Evolutionary conservation across 177 flowering plant species (phyloP).

Genomic region (Telopea speciosissima): DNA sequence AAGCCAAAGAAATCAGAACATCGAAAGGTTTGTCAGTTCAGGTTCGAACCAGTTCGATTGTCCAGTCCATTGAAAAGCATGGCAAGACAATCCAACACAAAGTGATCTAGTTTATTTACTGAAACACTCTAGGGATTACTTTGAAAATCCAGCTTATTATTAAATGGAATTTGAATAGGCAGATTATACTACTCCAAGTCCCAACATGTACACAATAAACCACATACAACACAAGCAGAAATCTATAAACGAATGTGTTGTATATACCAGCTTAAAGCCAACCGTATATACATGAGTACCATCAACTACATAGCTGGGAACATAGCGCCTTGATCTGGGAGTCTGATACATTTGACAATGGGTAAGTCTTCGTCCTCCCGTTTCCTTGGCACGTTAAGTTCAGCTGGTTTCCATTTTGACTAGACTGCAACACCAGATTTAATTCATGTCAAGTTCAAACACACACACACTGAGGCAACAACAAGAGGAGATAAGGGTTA

Average conservation of each 20-base stretch:
- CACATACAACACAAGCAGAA: not conserved
- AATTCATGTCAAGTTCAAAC: not conserved
- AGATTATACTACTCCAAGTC: too few relatives aligned
- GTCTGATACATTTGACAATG: slow-evolving; percentile 30
- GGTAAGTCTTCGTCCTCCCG: slow-evolving; percentile 37
- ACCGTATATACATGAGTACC: not conserved
- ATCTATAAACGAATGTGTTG: not conserved
- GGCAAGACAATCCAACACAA: too few relatives aligned
- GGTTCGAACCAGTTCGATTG: too few relatives aligned
- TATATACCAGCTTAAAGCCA: too few relatives aligned
- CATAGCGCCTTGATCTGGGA: slow-evolving; percentile 52
- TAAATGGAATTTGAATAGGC: too few relatives aligned
- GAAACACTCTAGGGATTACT: too few relatives aligned
- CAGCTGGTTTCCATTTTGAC: slow-evolving; percentile 46
- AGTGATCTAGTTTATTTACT: too few relatives aligned
- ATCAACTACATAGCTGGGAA: slow-evolving; percentile 54
- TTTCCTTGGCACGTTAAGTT: slow-evolving; percentile 61
- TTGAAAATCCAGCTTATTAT: too few relatives aligned
- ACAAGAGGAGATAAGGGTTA: not conserved
- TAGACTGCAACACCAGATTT: slow-evolving; percentile 43
- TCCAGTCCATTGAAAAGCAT: too few relatives aligned
- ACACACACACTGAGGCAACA: not conserved
- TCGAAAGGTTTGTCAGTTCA: too few relatives aligned
- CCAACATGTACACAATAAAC: not conserved
- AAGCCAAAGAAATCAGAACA: too few relatives aligned